A percentile compares a stretch with the other conserved stretches of the same genome.
phyloP scores from a whole-genome alignment of 495 filamentous ascomycete species.

The Neurospora africana region DNA sequence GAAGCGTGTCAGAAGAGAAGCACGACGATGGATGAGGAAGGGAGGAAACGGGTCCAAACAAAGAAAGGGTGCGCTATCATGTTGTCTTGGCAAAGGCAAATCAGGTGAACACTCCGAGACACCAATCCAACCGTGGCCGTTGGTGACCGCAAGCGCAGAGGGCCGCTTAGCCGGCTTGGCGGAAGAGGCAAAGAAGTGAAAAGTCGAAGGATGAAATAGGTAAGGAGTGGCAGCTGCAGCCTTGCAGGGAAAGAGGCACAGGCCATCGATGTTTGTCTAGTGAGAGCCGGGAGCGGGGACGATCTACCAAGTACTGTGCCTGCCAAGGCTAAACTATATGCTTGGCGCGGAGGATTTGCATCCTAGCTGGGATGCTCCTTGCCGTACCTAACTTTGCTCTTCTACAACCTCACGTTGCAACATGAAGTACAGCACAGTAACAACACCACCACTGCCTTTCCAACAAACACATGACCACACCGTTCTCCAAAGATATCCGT shows the following conservation, averaged over 20 bases:
- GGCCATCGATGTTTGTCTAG: too few relatives aligned
- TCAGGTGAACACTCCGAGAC: neutral
- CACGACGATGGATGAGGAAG: neutral
- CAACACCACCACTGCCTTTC: too few relatives aligned
- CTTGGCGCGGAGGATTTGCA: neutral
- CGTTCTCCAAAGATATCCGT: neutral
- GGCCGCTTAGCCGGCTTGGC: neutral
- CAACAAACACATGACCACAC: neutral
- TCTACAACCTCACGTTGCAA: too few relatives aligned
- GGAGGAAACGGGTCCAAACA: neutral
- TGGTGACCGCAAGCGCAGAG: neutral
- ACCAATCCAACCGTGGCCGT: too few relatives aligned
- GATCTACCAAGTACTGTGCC: too few relatives aligned
- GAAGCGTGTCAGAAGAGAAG: neutral
- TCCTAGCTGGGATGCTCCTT: neutral
- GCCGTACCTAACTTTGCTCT: neutral
- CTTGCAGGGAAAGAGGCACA: neutral
- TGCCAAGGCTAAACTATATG: neutral
- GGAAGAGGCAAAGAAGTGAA: neutral
- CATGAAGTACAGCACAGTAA: too few relatives aligned
- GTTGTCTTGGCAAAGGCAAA: neutral
- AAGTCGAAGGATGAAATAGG: neutral
- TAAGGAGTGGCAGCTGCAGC: neutral
- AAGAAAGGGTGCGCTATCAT: neutral
- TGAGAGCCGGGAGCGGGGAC: too few relatives aligned